These are phyloP conservation scores for Aspergillus aculeatus DNA, from an alignment of 2,329 filamentous ascomycete species.

Conservation along the genomic window DNA sequence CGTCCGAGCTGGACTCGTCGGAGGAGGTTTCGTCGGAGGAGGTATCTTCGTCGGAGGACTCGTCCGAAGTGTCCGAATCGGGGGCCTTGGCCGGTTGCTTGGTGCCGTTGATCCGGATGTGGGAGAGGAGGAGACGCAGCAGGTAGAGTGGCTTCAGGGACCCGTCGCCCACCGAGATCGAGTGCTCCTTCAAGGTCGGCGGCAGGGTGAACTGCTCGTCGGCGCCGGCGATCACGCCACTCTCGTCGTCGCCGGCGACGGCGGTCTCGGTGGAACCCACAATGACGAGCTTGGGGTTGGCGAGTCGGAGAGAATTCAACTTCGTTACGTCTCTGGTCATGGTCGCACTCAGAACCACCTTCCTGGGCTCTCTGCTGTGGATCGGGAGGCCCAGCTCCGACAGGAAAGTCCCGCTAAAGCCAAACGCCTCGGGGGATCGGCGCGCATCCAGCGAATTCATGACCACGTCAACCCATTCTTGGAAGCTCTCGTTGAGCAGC, in stretches of 20 bases:
- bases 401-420: conserved; percentile 36
- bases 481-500: conserved; percentile 84
- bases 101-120: conserved; percentile 28
- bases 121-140: conserved; percentile 65
- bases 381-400: conserved; percentile 38
- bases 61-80: conserved; percentile 24
- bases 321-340: conserved; percentile 85
- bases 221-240: conserved; percentile 19
- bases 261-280: conserved; percentile 57
- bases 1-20: conserved; percentile 28
- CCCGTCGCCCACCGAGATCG: conserved; percentile 66
- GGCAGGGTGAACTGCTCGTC: conserved; percentile 60
- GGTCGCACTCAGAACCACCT: conserved; percentile 86
- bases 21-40: conserved; percentile 32
- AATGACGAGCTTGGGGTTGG: conserved; percentile 71
- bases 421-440: conserved; percentile 48
- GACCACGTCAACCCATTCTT: conserved; percentile 79
- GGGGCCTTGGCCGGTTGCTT: conserved; percentile 6
- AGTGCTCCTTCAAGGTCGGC: conserved; percentile 60
- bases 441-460: conserved; percentile 60
- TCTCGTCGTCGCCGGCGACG: conserved; percentile 20
- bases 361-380: conserved; percentile 58
- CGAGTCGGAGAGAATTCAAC: conserved; percentile 69
- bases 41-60: conserved; percentile 40
- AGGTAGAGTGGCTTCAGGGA: conserved; percentile 79